A percentile compares a stretch with the other conserved stretches of the same genome.
Conservation (phyloP, 371 early-diverging fungal genomes). For the Mortierella sp. region DNA sequence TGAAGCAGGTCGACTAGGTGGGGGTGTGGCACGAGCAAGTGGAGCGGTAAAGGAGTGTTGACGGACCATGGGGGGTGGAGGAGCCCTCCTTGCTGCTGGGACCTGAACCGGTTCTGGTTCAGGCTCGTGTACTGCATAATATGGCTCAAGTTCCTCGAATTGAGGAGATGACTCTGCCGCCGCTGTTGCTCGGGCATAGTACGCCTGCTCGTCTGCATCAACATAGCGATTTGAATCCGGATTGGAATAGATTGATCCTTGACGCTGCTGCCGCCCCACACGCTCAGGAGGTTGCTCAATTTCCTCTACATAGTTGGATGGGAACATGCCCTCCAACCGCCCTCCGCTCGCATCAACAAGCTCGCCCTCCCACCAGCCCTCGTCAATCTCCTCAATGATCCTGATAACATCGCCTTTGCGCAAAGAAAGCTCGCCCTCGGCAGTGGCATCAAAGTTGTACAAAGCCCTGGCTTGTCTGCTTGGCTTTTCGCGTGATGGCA, state of each 20-base stretch:
- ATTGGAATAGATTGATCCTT: conserved; percentile 7
- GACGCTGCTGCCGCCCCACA: not conserved
- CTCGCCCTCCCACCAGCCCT: conserved; percentile 92
- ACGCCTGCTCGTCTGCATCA: conserved; percentile 31
- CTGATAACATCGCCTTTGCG: conserved; percentile 77
- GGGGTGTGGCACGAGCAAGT: conserved; percentile 18
- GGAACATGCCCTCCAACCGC: conserved; percentile 78
- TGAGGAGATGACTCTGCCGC: conserved; percentile 21
- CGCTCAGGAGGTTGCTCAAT: conserved; percentile 9
- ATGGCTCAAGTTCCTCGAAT: conserved; percentile 11
- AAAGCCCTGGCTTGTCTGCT: conserved; percentile 66
- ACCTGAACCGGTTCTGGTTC: conserved; percentile 4
- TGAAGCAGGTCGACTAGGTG: conserved; percentile 27
- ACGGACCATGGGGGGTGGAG: conserved; percentile 13
- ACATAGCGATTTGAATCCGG: conserved; percentile 12
- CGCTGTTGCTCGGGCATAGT: conserved; percentile 26
- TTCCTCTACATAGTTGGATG: conserved; percentile 81
- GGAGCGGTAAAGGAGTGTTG: conserved; percentile 7
- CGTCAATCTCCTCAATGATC: conserved; percentile 81
- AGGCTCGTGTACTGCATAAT: not conserved
- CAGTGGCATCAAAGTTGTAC: conserved; percentile 76
- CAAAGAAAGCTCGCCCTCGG: conserved; percentile 77
- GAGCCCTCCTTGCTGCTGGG: conserved; percentile 2
- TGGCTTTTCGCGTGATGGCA: not conserved
- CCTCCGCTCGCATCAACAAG: conserved; percentile 61